These are phyloP conservation scores for Euclidium syriacum DNA, from an alignment of 345 rosid species.

Conservation along the genomic window DNA sequence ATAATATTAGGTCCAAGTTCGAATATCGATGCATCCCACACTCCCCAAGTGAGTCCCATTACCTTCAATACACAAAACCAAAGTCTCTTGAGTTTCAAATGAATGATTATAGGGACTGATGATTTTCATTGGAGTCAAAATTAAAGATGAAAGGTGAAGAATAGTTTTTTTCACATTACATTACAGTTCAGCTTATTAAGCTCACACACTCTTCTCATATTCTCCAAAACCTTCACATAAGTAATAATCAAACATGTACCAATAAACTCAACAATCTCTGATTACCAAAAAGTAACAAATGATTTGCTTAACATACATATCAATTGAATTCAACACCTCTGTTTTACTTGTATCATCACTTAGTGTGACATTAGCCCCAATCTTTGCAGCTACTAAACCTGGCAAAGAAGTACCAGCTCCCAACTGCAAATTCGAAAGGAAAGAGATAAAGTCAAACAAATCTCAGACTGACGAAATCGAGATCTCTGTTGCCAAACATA, in stretches of 20 bases:
- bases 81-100: not conserved
- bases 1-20: slow-evolving; percentile 52
- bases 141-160: not conserved
- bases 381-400: slow-evolving; percentile 64
- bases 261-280: not conserved
- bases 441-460: not conserved
- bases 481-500: slow-evolving; percentile 81
- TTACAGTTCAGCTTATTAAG: slow-evolving; percentile 56
- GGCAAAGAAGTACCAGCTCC: slow-evolving; percentile 65
- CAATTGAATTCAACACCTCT: slow-evolving; percentile 40
- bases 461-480: slow-evolving; percentile 42
- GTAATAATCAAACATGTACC: not conserved
- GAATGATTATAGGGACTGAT: not conserved
- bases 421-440: slow-evolving; percentile 37
- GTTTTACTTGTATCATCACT: slow-evolving; percentile 55
- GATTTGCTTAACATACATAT: no score
- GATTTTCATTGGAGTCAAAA: not conserved
- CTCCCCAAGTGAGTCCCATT: slow-evolving; percentile 76
- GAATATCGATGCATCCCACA: slow-evolving; percentile 66
- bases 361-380: slow-evolving; percentile 54
- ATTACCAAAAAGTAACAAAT: not conserved
- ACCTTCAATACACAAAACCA: slow-evolving; percentile 41
- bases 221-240: slow-evolving; percentile 71
- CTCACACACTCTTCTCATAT: slow-evolving; percentile 58
- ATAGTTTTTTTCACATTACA: slow-evolving; percentile 37